These are phyloP conservation scores for Septoria petroselini DNA, from an alignment of 2,329 filamentous ascomycete genomes.

Conservation along the genomic window DNA sequence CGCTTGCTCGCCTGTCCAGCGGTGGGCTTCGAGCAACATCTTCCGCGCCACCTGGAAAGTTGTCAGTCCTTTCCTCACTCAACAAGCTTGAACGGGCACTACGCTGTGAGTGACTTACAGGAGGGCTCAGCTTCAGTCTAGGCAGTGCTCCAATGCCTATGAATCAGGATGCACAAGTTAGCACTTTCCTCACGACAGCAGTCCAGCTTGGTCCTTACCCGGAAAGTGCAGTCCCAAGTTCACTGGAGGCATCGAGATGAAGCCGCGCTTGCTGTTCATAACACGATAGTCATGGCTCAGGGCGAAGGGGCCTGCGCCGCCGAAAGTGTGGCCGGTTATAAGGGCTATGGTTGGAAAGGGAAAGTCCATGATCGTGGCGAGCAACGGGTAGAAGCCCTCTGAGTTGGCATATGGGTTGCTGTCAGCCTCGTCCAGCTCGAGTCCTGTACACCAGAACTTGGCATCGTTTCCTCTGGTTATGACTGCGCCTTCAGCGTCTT, in stretches of 20 bases:
- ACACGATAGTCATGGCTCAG: constrained; percentile 50
- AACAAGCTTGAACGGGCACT: no score
- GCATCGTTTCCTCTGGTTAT: constrained; percentile 53
- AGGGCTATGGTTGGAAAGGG: constrained; percentile 48
- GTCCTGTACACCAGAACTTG: constrained; percentile 51
- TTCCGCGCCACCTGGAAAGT: constrained; percentile 46
- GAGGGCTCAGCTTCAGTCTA: constrained; percentile 46
- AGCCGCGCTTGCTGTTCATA: constrained; percentile 49
- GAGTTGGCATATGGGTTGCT: constrained; percentile 38
- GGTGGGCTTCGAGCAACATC: constrained; percentile 56
- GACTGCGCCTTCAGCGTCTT: constrained; percentile 51
- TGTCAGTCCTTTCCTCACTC: constrained; percentile 5
- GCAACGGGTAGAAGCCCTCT: constrained; percentile 39
- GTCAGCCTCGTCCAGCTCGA: constrained; percentile 39
- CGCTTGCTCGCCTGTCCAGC: constrained; percentile 54
- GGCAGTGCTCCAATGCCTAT: no score
- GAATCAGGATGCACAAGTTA: no score
- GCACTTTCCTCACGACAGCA: no score
- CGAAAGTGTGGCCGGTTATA: constrained; percentile 51
- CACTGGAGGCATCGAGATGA: constrained; percentile 53
- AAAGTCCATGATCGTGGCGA: constrained; percentile 39
- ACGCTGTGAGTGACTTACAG: no score
- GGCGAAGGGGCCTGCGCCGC: constrained; percentile 49
- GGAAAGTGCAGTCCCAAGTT: constrained; percentile 56
- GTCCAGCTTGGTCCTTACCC: constrained; percentile 41